Evolutionary conservation across 352 stramenopile species (phyloP).

Genomic region (Globisporangium emineosum): DNA sequence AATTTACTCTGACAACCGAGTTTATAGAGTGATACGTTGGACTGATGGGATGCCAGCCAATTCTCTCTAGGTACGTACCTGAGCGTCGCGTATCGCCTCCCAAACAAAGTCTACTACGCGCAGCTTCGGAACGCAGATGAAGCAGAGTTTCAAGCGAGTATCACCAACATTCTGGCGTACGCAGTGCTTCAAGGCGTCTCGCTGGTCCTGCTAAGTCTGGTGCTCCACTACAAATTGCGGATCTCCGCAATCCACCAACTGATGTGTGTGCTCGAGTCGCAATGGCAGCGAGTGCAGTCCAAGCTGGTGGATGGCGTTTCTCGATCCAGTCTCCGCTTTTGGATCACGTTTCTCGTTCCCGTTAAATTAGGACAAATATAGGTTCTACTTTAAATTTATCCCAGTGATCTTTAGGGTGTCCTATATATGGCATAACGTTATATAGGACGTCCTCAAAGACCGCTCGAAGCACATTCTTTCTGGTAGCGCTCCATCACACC

Average conservation of each 20-base stretch:
- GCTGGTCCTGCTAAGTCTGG: not conserved
- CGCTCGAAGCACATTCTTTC: no score
- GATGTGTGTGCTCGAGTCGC: conserved; percentile 10
- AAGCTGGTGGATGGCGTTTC: conserved; percentile 12
- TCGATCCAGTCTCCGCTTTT: conserved; percentile 1
- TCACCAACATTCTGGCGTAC: conserved; percentile 2
- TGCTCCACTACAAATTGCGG: not conserved
- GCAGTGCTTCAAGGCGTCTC: not conserved
- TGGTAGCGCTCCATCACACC: no score
- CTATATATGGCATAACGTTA: no score
- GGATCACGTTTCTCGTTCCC: conserved; percentile 6
- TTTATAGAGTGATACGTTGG: not conserved
- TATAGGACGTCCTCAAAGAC: no score
- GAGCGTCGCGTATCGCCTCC: not conserved
- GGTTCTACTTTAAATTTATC: no score
- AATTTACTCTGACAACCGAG: not conserved
- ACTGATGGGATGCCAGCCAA: not conserved
- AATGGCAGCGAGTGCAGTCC: conserved; percentile 7
- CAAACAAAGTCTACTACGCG: conserved; percentile 11
- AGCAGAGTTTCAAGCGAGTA: not conserved
- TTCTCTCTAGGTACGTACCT: conserved; percentile 2
- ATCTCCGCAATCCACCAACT: conserved; percentile 5
- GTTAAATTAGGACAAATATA: no score
- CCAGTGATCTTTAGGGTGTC: no score
- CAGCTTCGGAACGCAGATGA: not conserved